phyloP scores from a whole-genome alignment of 2,329 filamentous ascomycete genomes.

The Microcyclosporella mali region DNA sequence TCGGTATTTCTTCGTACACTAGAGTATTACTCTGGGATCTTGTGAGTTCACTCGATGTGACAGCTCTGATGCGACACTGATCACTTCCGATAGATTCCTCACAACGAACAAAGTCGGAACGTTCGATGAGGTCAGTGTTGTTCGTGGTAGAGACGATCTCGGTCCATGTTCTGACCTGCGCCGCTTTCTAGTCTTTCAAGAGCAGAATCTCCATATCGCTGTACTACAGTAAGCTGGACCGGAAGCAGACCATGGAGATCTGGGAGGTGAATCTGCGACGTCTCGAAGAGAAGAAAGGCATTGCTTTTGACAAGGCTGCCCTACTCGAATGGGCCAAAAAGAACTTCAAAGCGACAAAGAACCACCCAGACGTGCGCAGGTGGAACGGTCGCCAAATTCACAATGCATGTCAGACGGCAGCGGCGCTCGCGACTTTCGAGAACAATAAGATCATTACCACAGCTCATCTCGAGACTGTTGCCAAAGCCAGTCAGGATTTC shows the following conservation, averaged over 20 bases:
- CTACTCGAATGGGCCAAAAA: neutral
- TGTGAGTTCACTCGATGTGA: neutral
- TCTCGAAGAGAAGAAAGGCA: neutral
- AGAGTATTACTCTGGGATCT: slow-evolving; percentile 36
- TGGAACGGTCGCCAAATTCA: neutral
- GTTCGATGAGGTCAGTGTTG: neutral
- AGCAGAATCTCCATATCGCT: neutral
- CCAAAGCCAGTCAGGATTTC: no score
- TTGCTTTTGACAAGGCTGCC: neutral
- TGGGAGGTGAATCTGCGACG: neutral
- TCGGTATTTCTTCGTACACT: slow-evolving; percentile 37
- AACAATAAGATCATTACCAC: no score
- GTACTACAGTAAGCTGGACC: neutral
- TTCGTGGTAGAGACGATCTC: no score
- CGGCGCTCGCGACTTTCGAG: neutral
- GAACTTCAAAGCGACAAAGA: neutral
- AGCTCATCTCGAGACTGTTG: no score
- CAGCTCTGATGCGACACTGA: no score
- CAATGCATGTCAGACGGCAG: neutral
- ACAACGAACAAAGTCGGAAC: neutral
- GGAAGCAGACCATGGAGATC: neutral
- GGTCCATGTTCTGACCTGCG: no score
- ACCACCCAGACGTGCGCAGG: neutral
- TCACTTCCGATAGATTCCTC: neutral
- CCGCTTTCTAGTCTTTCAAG: neutral